phyloP scores from a whole-genome alignment of 2,329 filamentous ascomycete species.

The Curvularia eragrostidis region DNA sequence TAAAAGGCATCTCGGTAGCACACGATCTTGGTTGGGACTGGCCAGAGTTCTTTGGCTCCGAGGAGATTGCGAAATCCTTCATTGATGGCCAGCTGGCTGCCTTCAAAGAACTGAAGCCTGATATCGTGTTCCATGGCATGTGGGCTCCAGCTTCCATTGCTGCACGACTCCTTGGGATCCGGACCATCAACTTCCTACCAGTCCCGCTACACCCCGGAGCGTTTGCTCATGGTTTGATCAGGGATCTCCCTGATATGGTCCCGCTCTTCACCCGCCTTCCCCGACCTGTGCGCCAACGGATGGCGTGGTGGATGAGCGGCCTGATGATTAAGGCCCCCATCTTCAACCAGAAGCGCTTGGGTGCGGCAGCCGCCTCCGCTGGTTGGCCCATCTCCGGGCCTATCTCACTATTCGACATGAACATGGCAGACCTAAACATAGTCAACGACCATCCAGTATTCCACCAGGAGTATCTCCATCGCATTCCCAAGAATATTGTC shows the following conservation, averaged over 20 bases:
- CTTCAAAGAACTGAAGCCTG: constrained; percentile 37
- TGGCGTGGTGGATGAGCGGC: constrained; percentile 37
- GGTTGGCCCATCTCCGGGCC: constrained; percentile 41
- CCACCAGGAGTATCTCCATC: constrained; percentile 40
- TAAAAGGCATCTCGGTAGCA: constrained; percentile 41
- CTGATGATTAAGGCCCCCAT: constrained; percentile 44
- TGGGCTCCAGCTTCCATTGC: constrained; percentile 44
- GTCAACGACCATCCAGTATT: constrained; percentile 45
- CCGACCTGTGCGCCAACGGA: constrained; percentile 33
- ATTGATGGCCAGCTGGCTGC: constrained; percentile 43
- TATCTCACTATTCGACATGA: constrained; percentile 45
- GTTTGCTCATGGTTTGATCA: constrained; percentile 41
- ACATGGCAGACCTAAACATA: constrained; percentile 45
- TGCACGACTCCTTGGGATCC: constrained; percentile 39
- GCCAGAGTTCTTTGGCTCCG: constrained; percentile 44
- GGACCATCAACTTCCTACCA: constrained; percentile 44
- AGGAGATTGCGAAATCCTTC: constrained; percentile 41
- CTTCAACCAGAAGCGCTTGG: constrained; percentile 41
- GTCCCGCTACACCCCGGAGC: constrained; percentile 38
- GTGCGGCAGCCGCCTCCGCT: constrained; percentile 36
- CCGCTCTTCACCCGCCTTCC: constrained; percentile 42
- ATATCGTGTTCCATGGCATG: constrained; percentile 47
- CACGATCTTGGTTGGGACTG: constrained; percentile 46
- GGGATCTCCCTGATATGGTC: constrained; percentile 44
- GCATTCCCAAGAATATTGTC: constrained; percentile 40